phyloP scores from a whole-genome alignment of 176 grass and related monocot species.

The Raddia distichophylla region DNA sequence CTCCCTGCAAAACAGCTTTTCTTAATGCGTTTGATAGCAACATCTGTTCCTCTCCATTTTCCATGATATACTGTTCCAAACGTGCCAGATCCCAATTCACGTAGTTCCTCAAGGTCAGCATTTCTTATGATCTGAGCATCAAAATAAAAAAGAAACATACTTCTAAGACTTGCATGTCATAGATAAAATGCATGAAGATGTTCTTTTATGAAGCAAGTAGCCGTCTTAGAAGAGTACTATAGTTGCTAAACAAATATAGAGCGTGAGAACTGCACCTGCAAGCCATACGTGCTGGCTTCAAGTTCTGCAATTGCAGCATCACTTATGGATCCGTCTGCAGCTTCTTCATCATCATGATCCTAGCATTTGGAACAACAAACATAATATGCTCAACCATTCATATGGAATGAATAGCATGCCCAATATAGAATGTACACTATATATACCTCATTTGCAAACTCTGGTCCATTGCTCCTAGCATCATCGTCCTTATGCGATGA shows the following conservation, averaged over 20 bases:
- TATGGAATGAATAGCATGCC: neutral
- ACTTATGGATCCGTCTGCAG: slow-evolving; percentile 54
- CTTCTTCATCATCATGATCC: slow-evolving; percentile 58
- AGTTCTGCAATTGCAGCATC: slow-evolving; percentile 82
- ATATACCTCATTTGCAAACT: slow-evolving; percentile 55
- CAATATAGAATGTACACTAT: slow-evolving; percentile 31
- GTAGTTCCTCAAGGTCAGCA: slow-evolving; percentile 96
- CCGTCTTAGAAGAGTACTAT: slow-evolving; percentile 17
- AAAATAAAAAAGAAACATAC: slow-evolving; percentile 19
- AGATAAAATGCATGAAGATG: slow-evolving; percentile 3
- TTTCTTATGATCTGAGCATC: slow-evolving; percentile 86
- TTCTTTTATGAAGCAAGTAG: slow-evolving; percentile 28
- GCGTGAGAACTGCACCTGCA: slow-evolving; percentile 65
- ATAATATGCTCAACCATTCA: neutral
- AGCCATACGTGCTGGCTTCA: slow-evolving; percentile 86
- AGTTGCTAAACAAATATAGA: slow-evolving; percentile 24
- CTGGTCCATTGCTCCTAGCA: slow-evolving; percentile 30
- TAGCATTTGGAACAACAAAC: slow-evolving; percentile 47
- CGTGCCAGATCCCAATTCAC: slow-evolving; percentile 91
- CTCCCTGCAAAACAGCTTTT: slow-evolving; percentile 94
- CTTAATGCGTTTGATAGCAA: slow-evolving; percentile 98
- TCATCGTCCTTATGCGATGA: slow-evolving; percentile 42
- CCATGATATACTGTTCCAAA: slow-evolving; percentile 98
- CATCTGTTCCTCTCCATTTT: slow-evolving; percentile 95
- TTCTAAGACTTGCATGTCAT: slow-evolving; percentile 11